Percentiles rank a stretch among this genome's conserved stretches.
phyloP scores from a whole-genome alignment of 1,139 yeast species.

The Hemisphaericaspora subhashii region DNA sequence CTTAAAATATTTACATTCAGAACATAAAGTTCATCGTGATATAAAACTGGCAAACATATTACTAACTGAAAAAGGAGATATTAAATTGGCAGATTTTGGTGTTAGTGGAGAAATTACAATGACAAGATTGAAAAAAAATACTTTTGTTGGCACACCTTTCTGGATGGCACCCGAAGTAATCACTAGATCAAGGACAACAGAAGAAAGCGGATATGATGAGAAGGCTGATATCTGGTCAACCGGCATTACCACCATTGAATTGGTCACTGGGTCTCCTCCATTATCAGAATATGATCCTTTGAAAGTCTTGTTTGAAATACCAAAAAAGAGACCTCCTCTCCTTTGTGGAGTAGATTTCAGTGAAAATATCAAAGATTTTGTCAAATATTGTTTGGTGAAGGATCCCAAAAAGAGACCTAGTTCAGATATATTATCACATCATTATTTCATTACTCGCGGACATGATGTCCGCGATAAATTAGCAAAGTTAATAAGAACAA shows the following conservation, averaged over 20 bases:
- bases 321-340: slow-evolving; percentile 65
- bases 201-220: slow-evolving; percentile 60
- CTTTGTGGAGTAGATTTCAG: slow-evolving; percentile 47
- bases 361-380: slow-evolving; percentile 58
- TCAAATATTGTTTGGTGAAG: slow-evolving; percentile 56
- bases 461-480: slow-evolving; percentile 8
- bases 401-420: slow-evolving; percentile 56
- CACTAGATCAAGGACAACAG: slow-evolving; percentile 22
- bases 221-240: slow-evolving; percentile 89
- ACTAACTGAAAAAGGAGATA: slow-evolving; percentile 58
- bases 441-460: slow-evolving; percentile 40
- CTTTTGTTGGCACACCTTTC: slow-evolving; percentile 87
- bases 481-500: slow-evolving; percentile 9
- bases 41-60: slow-evolving; percentile 82
- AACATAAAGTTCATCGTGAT: slow-evolving; percentile 79
- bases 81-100: slow-evolving; percentile 84
- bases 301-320: slow-evolving; percentile 72
- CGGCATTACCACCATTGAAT: slow-evolving; percentile 79
- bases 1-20: slow-evolving; percentile 67
- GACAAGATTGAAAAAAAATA: slow-evolving; percentile 57
- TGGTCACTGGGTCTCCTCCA: slow-evolving; percentile 75
- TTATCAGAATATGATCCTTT: slow-evolving; percentile 67
- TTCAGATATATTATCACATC: slow-evolving; percentile 44
- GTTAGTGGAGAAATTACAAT: slow-evolving; percentile 79
- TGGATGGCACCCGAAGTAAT: slow-evolving; percentile 96